A percentile compares a stretch with the other conserved stretches of the same genome.
Conservation (phyloP, 2,329 filamentous ascomycete genomes). For the Lojkania enalia region DNA sequence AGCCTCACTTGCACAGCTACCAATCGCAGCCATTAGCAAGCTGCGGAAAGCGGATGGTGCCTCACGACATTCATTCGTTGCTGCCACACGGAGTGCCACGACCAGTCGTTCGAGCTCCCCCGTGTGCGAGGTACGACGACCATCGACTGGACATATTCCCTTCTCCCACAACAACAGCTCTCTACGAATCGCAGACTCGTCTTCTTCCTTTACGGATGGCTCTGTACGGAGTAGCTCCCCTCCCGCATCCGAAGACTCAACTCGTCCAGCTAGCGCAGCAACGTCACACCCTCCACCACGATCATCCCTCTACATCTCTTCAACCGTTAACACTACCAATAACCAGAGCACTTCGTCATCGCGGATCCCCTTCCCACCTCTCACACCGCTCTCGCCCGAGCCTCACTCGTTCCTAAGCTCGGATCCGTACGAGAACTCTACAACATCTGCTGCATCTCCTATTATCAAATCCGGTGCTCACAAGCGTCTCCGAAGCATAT, state of each 20-base stretch:
- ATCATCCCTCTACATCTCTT: conserved; percentile 33
- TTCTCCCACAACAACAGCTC: conserved; percentile 23
- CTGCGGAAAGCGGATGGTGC: conserved; percentile 30
- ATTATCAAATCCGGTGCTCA: conserved; percentile 40
- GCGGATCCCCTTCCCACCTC: conserved; percentile 28
- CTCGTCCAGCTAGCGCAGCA: conserved; percentile 26
- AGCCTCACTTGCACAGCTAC: conserved; percentile 39
- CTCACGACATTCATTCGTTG: conserved; percentile 26
- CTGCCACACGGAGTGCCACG: conserved; percentile 23
- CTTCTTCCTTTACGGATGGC: conserved; percentile 26
- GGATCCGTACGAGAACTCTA: conserved; percentile 42
- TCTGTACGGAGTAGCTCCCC: conserved; percentile 10
- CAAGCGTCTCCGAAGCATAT: conserved; percentile 43
- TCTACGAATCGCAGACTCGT: conserved; percentile 24
- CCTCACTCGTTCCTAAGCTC: conserved; percentile 43
- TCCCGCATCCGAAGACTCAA: conserved; percentile 2
- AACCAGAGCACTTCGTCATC: conserved; percentile 20
- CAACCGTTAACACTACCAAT: conserved; percentile 16
- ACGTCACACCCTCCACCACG: conserved; percentile 19
- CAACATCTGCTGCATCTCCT: conserved; percentile 33
- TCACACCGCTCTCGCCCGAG: conserved; percentile 34
- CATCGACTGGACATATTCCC: conserved; percentile 14
- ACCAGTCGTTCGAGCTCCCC: conserved; percentile 30
- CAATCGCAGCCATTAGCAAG: conserved; percentile 32
- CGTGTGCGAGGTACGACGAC: conserved; percentile 22